Percentiles rank a stretch among this genome's conserved stretches.
Conservation (phyloP, 257 asterid genomes). For the Penstemon davidsonii region DNA sequence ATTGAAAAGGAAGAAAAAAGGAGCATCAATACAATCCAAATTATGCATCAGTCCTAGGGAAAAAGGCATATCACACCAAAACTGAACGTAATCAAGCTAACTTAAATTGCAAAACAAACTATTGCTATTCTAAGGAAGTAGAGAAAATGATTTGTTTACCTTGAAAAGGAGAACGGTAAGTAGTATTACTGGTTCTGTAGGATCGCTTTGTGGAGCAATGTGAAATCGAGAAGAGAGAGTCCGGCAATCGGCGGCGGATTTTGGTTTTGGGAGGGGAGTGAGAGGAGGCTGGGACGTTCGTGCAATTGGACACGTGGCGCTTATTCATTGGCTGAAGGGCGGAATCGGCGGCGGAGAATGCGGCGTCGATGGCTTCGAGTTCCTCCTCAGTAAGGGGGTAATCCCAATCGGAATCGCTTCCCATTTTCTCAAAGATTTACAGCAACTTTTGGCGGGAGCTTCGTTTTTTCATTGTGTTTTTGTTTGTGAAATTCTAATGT, state of each 20-base stretch:
- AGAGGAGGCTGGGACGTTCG: constrained; percentile 25
- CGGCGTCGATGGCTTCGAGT: constrained; percentile 67
- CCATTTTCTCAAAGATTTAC: too few relatives aligned
- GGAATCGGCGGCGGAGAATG: constrained; percentile 39
- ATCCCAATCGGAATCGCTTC: constrained; percentile 51
- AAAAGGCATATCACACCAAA: too few relatives aligned
- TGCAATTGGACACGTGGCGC: constrained; percentile 26
- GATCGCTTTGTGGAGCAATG: constrained; percentile 42
- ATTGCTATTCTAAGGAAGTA: too few relatives aligned
- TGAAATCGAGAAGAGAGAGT: constrained; percentile 50
- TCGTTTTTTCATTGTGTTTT: too few relatives aligned
- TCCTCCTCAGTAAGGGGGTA: constrained; percentile 72
- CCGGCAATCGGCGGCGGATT: constrained; percentile 71
- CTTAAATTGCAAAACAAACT: too few relatives aligned
- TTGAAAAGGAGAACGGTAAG: constrained; percentile 27
- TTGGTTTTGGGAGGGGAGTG: constrained; percentile 30
- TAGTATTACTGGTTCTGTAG: background rate
- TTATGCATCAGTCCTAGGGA: too few relatives aligned
- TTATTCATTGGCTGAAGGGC: constrained; percentile 29
- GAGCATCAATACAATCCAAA: background rate
- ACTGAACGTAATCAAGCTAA: too few relatives aligned
- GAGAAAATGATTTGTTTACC: constrained; percentile 27
- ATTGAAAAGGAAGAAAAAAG: background rate
- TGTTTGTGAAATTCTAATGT: too few relatives aligned
- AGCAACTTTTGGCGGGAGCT: too few relatives aligned